These are phyloP conservation scores for Tolypocladium endophyticum DNA, from an alignment of 2,329 filamentous ascomycete genomes.

Conservation along the genomic window DNA sequence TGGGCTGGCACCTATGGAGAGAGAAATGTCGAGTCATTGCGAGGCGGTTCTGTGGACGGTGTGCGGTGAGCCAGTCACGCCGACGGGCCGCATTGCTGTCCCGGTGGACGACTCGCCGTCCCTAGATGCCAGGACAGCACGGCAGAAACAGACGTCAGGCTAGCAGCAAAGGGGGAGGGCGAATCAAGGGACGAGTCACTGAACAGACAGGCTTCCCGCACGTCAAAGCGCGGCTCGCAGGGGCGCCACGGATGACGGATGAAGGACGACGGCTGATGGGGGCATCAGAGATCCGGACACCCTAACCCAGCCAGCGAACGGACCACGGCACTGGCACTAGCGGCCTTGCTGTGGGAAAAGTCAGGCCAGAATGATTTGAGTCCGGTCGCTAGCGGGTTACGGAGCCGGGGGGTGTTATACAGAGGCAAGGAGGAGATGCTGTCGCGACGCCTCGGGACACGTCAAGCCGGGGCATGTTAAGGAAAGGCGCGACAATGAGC, in stretches of 20 bases:
- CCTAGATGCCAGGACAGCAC: neutral
- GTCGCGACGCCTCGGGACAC: too few relatives aligned
- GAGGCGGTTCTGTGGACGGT: neutral
- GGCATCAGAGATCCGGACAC: neutral
- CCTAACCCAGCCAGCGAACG: neutral
- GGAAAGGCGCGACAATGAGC: too few relatives aligned
- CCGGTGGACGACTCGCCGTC: neutral
- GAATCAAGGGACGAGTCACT: neutral
- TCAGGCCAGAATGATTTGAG: neutral
- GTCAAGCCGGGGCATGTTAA: too few relatives aligned
- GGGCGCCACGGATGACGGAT: neutral
- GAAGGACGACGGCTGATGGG: too few relatives aligned
- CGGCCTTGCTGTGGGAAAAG: neutral
- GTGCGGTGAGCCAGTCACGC: neutral
- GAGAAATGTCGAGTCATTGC: neutral
- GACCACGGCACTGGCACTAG: neutral
- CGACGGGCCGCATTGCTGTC: neutral
- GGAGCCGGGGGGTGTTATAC: neutral
- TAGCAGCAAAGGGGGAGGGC: too few relatives aligned
- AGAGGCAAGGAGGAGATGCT: neutral
- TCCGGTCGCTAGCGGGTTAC: neutral
- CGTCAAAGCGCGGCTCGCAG: neutral
- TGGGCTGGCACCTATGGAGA: neutral
- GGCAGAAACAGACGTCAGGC: too few relatives aligned
- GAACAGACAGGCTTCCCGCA: neutral